These are phyloP conservation scores for Epicoccum sorghinum DNA, from an alignment of 2,329 filamentous ascomycete species.

Conservation along the genomic window DNA sequence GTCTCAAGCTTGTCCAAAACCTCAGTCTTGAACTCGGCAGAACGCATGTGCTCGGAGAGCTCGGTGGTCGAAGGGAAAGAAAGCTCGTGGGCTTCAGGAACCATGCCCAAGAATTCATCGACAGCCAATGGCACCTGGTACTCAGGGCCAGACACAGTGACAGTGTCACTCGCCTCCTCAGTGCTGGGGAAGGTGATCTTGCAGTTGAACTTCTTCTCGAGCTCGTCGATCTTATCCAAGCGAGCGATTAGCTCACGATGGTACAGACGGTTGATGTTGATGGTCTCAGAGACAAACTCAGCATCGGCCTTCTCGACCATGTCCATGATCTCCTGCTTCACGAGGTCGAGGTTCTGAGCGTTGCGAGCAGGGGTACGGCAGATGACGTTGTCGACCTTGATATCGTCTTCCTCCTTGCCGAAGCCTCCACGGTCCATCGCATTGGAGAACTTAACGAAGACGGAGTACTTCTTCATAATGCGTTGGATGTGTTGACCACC, in stretches of 20 bases:
- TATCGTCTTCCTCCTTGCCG: conserved; percentile 94
- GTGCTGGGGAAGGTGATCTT: conserved; percentile 98
- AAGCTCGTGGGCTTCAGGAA: conserved; percentile 93
- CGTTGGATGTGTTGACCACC: conserved; percentile 98
- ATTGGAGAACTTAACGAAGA: conserved; percentile 99
- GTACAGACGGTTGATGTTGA: conserved; percentile 92
- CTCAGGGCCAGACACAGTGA: conserved; percentile 93
- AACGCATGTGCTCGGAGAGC: conserved; percentile 81
- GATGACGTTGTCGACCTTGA: conserved; percentile 98
- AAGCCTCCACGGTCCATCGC: conserved; percentile 96
- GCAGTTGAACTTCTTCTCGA: conserved; percentile 99
- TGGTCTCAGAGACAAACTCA: conserved; percentile 92
- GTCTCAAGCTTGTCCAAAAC: conserved; percentile 83
- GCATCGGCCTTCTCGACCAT: conserved; percentile 99
- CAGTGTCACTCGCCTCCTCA: conserved; percentile 94
- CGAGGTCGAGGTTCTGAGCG: conserved; percentile 92
- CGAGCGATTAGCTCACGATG: conserved; percentile 92
- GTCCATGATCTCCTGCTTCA: conserved; percentile 98
- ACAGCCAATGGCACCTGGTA: conserved; percentile 98
- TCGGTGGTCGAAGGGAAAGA: conserved; percentile 77
- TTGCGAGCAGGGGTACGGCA: conserved; percentile 97
- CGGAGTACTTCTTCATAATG: conserved; percentile 99
- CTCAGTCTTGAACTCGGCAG: conserved; percentile 78
- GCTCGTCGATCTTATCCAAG: conserved; percentile 85
- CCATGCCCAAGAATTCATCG: conserved; percentile 96